Percentiles rank a stretch among this genome's conserved stretches.
phyloP scores from a whole-genome alignment of 1,284 basidiomycete genomes.

The Rhizopogon hawkerae region DNA sequence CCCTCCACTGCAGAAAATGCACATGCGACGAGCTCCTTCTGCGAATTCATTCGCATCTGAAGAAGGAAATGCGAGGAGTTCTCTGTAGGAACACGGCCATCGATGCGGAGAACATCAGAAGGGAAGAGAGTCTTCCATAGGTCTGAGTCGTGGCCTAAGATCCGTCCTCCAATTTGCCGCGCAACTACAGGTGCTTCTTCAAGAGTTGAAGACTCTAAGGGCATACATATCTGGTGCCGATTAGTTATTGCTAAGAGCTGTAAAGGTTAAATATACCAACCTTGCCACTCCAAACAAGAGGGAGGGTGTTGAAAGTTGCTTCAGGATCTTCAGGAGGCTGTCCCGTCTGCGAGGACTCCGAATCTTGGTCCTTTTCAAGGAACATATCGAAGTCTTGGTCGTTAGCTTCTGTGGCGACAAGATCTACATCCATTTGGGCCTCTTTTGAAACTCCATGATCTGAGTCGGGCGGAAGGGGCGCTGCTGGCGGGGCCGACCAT shows the following conservation, averaged over 20 bases:
- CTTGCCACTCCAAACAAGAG: slow-evolving; percentile 64
- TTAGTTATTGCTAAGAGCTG: slow-evolving; percentile 12
- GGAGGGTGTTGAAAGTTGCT: slow-evolving; percentile 42
- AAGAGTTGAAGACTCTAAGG: slow-evolving; percentile 58
- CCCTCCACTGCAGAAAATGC: slow-evolving; percentile 51
- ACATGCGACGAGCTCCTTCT: slow-evolving; percentile 75
- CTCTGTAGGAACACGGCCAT: slow-evolving; percentile 74
- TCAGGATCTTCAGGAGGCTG: slow-evolving; percentile 24
- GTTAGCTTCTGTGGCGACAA: slow-evolving; percentile 40
- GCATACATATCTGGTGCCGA: slow-evolving; percentile 58
- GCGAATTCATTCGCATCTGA: slow-evolving; percentile 63
- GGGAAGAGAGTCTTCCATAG: slow-evolving; percentile 71
- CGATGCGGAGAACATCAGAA: slow-evolving; percentile 55
- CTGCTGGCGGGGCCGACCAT: slow-evolving; percentile 43
- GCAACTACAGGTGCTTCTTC: slow-evolving; percentile 60
- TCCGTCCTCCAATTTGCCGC: slow-evolving; percentile 62
- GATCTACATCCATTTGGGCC: slow-evolving; percentile 33
- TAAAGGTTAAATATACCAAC: slow-evolving; percentile 32
- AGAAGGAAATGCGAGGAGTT: slow-evolving; percentile 68
- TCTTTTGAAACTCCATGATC: slow-evolving; percentile 29
- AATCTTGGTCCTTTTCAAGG: slow-evolving; percentile 46
- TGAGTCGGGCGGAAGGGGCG: slow-evolving; percentile 20
- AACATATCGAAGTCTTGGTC: slow-evolving; percentile 81
- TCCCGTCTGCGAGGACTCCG: slow-evolving; percentile 16
- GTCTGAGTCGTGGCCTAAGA: slow-evolving; percentile 43